Base-by-base conservation (phyloP, 2,329 filamentous ascomycete genomes). In the Phialemonium atrogriseum region DNA sequence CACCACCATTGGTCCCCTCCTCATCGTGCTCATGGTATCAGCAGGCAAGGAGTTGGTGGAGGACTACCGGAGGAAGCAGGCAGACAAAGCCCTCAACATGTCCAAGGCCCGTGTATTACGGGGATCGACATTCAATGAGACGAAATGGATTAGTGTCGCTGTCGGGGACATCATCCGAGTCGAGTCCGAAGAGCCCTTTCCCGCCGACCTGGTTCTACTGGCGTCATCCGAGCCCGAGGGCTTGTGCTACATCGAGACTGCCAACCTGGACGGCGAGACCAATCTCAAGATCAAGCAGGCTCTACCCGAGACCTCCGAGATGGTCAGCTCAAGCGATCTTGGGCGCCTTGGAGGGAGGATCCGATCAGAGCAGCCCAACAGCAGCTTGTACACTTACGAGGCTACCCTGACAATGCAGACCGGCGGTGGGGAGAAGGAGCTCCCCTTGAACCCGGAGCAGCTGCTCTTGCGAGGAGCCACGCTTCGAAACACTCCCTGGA, bases 271-370 rank as follows among this genome's bases (percentile, higher is more conserved):
- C 49, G 91, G 91, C 46, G 91, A 98, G 60, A 98, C 91, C 13
- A 98, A 98, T 54, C 64, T 98, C 46, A 98, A 98, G 62, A 94
- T 98, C 63, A 98, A 98, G 63, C 91, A 98, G 62, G 89, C 80
- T 2, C 79, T 95, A 33, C 89, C 91, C 1, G 91, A 98, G 63
- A 98, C 91, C 0, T 79, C 83, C 10, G 70, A 82, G 38, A 69
- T 95, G 52, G 87, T 98, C 37, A 94, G 85, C 51, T 77, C 87
- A 12, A 78, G 73, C 41, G 89, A 96, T 48, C 66, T 98, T 40
- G 85, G 86, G 51, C 73, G 89, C 39, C 63, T 98, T 4, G 84
- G 84, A 27, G 91, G 91, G 18, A 81, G 83, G 40, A 68, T 98
- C 46, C 82, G 85, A 47, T 96, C 89, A 2, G 91, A 98, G 59